These are phyloP conservation scores for Tylopilus felleus DNA, from an alignment of 768 basidiomycete genomes.

Conservation along the genomic window DNA sequence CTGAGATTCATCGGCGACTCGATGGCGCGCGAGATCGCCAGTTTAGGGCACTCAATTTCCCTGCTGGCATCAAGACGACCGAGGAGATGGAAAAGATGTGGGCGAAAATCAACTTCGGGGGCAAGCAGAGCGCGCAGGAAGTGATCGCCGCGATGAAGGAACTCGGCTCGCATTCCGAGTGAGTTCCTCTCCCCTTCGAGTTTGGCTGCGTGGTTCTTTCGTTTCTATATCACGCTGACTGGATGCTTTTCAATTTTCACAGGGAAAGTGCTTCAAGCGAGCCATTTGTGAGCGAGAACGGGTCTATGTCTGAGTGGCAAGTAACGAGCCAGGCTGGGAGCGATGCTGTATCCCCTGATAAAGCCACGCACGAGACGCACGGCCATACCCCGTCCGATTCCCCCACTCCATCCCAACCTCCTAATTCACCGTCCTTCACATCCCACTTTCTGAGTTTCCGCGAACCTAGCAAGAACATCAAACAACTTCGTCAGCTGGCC, in stretches of 20 bases:
- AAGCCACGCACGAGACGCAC: background rate
- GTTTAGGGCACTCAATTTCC: conserved; percentile 45
- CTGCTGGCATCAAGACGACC: conserved; percentile 40
- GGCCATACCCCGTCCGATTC: background rate
- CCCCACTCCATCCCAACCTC: background rate
- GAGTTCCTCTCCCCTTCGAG: background rate
- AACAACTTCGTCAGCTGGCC: conserved; percentile 45
- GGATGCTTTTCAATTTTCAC: background rate
- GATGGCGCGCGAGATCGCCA: conserved; percentile 39
- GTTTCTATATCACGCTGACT: background rate
- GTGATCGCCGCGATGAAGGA: conserved; percentile 1
- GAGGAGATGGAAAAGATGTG: conserved; percentile 31
- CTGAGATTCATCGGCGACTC: conserved; percentile 37
- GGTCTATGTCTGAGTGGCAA: background rate
- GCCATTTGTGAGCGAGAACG: background rate
- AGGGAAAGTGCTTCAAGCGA: background rate
- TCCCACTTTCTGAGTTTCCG: conserved; percentile 32
- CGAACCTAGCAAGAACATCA: conserved; percentile 33
- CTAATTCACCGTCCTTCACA: conserved; percentile 8
- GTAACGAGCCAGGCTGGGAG: background rate
- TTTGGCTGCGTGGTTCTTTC: background rate
- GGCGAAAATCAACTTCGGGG: conserved; percentile 32
- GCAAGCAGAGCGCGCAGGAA: conserved; percentile 3
- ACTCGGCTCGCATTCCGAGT: conserved; percentile 2
- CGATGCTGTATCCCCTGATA: background rate